Conservation (phyloP, 2,329 filamentous ascomycete species). For the Cryphonectria radicalis region DNA sequence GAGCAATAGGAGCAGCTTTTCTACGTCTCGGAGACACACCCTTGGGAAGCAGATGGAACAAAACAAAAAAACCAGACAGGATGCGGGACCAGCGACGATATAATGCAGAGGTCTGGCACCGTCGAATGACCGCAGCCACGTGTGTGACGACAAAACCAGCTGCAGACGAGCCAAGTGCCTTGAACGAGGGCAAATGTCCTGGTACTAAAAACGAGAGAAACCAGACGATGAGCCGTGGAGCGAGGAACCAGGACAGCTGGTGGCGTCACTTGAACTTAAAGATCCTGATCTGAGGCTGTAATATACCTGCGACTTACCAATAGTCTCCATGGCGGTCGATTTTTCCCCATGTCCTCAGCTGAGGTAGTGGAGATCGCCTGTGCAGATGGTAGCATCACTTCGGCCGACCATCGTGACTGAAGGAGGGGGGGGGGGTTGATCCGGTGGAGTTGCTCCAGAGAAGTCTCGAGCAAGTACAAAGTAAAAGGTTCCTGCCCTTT, state of each 20-base stretch:
- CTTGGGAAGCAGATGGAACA: neutral
- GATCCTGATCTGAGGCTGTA: neutral
- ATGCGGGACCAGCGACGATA: neutral
- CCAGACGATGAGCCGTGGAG: neutral
- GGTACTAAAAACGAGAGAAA: neutral
- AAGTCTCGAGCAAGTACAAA: neutral
- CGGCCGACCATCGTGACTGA: slow-evolving; percentile 18
- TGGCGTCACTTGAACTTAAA: slow-evolving; percentile 16
- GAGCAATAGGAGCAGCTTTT: neutral
- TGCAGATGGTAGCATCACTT: slow-evolving; percentile 6
- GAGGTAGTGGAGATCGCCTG: slow-evolving; percentile 11
- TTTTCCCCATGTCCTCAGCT: neutral
- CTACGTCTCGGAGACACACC: neutral
- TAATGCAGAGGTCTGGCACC: neutral
- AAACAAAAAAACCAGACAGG: too few relatives aligned
- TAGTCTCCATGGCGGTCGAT: neutral
- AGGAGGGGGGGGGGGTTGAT: neutral
- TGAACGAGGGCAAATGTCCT: slow-evolving; percentile 1
- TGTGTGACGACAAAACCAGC: neutral
- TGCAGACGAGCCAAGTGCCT: slow-evolving; percentile 6
- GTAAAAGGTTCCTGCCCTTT: neutral
- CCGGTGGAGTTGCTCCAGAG: neutral
- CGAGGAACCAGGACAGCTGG: neutral
- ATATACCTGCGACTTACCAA: slow-evolving; percentile 3
- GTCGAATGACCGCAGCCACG: neutral